phyloP scores from a whole-genome alignment of 202 grass and related monocot species.

The Schoenoplectus tabernaemontani region DNA sequence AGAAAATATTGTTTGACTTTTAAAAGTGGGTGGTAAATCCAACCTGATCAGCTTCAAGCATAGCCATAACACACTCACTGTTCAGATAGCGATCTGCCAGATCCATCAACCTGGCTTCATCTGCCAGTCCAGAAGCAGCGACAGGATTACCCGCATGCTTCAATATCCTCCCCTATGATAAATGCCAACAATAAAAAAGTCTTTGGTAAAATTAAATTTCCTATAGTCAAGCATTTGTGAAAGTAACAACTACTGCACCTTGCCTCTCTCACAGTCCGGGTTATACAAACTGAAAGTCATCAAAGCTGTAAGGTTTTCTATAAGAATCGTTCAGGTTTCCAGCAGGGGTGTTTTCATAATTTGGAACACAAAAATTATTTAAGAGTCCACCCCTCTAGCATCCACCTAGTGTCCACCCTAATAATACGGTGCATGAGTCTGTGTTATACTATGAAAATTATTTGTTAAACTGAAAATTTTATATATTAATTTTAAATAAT shows the following conservation, averaged over 20 bases:
- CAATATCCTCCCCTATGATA: slow-evolving; percentile 83
- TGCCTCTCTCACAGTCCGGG: background rate
- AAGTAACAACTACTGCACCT: background rate
- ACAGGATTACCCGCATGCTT: slow-evolving; percentile 81
- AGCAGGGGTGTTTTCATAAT: background rate
- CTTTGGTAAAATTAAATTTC: background rate
- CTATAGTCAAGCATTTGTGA: background rate
- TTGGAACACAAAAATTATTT: too few species aligned
- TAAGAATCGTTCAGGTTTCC: background rate
- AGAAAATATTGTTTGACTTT: background rate
- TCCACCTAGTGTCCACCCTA: too few species aligned
- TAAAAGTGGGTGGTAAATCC: background rate
- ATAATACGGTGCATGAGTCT: too few species aligned
- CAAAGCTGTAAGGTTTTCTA: background rate
- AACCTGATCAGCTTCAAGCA: slow-evolving; percentile 99
- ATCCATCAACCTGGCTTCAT: slow-evolving; percentile 99
- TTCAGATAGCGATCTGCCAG: slow-evolving; percentile 99
- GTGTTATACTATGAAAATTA: too few species aligned
- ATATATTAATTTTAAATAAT: too few species aligned
- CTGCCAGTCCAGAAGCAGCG: slow-evolving; percentile 74
- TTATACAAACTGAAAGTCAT: background rate
- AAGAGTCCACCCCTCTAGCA: too few species aligned
- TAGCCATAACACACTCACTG: slow-evolving; percentile 94
- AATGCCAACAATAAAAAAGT: background rate
- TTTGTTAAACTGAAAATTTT: too few species aligned